Evolutionary conservation across 441 rosid genomes (phyloP), one percentile per base, ranked within the genome.

Genomic region (Capsella rubella): DNA sequence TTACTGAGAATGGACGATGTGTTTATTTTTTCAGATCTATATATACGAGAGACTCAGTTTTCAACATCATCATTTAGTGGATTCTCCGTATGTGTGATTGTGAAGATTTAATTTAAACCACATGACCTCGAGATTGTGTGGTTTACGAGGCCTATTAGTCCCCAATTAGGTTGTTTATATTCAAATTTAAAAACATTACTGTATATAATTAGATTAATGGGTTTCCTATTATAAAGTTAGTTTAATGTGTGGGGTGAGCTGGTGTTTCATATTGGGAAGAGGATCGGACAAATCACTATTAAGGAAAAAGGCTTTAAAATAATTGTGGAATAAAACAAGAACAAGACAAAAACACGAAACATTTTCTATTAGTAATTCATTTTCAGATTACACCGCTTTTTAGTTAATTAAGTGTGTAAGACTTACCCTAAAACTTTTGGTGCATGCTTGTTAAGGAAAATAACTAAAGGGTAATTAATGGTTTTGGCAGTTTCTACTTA

Each of bases 261-360:
- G 77, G 73, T 77, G 46, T 53, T 71, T 45, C 73, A 60, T 77
- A 72, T 72, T 71, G 80, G 80, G 80, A 72, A 66, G 69, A 59
- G 76, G 69, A 77, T 66, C 72, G 65, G 80, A 72, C 80, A 77
- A 77, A 66, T 37, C 77, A 62, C 73, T 16, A 31, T 73, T 46
- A 66, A 25, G 5, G 25, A 21, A 21, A 55, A 43, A 70, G 10
- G 63, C 62, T 21, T 21, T 4, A 34, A 46, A 53, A 68, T 78
- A 80, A 80, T 74, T 61, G 74, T 42, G 73, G 80, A 73, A 71
- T 65, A 57, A 70, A 80, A 55, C 65, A 63, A 63, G 35, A 64
- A 72, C 54, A 52, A 43, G 18, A 42, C 35, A 77, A 66, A 37
- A 61, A 56, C 31, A 37, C 9, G 37, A 18, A 35, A 47, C 57